Percentiles rank a stretch among this genome's conserved stretches.
These are phyloP conservation scores for Hericium alpestre DNA, from an alignment of 768 basidiomycete species.

Conservation along the genomic window DNA sequence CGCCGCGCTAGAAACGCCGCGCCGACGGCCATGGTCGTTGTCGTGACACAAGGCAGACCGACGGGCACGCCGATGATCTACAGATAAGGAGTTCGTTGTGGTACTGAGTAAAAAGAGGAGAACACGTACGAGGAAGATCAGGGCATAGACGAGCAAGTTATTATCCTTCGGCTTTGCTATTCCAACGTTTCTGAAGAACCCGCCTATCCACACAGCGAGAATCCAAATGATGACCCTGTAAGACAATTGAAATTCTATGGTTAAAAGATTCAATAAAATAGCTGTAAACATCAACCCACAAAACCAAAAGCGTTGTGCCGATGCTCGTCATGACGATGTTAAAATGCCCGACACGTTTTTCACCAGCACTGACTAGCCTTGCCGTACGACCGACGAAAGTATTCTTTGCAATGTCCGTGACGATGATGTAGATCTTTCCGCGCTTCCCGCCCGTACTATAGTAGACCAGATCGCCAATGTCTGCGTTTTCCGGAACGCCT, in stretches of 20 bases:
- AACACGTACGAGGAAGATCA: conserved; percentile 26
- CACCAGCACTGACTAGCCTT: conserved; percentile 28
- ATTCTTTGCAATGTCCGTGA: conserved; percentile 26
- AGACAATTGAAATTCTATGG: not conserved
- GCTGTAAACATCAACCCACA: conserved; percentile 13
- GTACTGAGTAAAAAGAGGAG: not conserved
- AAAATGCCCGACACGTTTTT: conserved; percentile 32
- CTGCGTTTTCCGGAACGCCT: not conserved
- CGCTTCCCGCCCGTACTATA: conserved; percentile 29
- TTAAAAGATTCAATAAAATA: not conserved
- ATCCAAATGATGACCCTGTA: conserved; percentile 28
- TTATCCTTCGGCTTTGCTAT: conserved; percentile 32
- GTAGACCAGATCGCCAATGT: conserved; percentile 30
- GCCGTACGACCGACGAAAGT: conserved; percentile 38
- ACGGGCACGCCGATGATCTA: conserved; percentile 39
- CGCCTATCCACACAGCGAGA: conserved; percentile 35
- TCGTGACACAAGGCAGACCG: conserved; percentile 37
- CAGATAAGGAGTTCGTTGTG: not conserved
- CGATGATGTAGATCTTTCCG: conserved; percentile 28
- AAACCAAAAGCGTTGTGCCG: conserved; percentile 31
- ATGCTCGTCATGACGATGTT: conserved; percentile 33
- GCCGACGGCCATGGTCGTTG: conserved; percentile 31
- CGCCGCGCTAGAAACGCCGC: conserved; percentile 32
- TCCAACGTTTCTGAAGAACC: conserved; percentile 27
- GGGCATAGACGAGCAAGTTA: conserved; percentile 33